Evolutionary conservation across 257 asterid species (phyloP).

Genomic region (Rhazya stricta): DNA sequence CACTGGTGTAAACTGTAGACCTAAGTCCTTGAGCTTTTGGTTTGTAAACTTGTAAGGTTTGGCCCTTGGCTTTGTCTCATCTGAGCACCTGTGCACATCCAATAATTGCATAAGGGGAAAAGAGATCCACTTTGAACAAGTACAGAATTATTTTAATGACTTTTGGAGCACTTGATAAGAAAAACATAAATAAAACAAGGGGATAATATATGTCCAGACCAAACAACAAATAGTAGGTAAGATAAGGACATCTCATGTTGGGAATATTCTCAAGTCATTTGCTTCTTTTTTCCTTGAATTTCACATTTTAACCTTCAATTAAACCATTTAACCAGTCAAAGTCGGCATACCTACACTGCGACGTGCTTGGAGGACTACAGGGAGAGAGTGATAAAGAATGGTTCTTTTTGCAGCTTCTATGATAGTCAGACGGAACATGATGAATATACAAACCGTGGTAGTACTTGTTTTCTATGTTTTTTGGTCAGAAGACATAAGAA

Average conservation of each 20-base stretch:
- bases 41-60: slow-evolving; percentile 77
- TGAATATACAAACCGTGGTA: too few species aligned
- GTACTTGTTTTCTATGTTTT: too few species aligned
- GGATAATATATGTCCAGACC: background rate
- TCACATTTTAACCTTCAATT: background rate
- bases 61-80: slow-evolving; percentile 66
- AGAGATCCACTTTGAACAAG: background rate
- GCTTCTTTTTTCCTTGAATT: background rate
- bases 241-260: background rate
- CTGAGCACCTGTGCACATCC: slow-evolving; percentile 60
- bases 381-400: too few species aligned
- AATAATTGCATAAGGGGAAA: background rate
- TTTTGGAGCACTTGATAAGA: too few species aligned
- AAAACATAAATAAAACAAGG: too few species aligned
- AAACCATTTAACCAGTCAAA: background rate
- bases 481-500: background rate
- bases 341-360: background rate
- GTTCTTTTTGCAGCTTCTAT: too few species aligned
- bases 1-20: slow-evolving; percentile 74
- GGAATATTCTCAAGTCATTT: background rate
- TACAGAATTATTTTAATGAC: background rate
- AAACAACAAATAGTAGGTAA: background rate
- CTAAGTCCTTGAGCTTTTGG: slow-evolving; percentile 78
- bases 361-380: background rate
- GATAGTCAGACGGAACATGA: too few species aligned